Conservation (phyloP, 768 basidiomycete genomes). For the Tephrocybe sp. region DNA sequence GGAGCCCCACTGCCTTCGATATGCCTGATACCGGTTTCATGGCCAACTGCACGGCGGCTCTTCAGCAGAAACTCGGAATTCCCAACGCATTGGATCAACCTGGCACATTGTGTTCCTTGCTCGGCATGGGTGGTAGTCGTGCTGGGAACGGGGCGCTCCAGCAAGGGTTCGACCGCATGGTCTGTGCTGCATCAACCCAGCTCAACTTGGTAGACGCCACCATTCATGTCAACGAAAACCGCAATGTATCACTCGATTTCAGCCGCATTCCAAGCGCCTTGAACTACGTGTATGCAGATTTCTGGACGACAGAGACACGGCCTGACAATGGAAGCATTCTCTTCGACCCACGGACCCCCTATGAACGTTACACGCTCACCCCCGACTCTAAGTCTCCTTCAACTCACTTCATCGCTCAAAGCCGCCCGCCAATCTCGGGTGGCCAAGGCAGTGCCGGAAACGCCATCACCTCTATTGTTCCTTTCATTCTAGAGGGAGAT, state of each 20-base stretch:
- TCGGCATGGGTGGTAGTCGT: conserved; percentile 15
- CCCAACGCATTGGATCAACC: background rate
- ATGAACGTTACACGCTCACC: conserved; percentile 14
- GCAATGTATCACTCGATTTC: conserved; percentile 8
- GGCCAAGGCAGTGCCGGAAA: conserved; percentile 12
- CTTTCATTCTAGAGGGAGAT: background rate
- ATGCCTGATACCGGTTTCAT: conserved; percentile 5
- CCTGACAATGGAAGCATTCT: background rate
- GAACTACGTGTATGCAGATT: conserved; percentile 13
- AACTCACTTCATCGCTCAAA: conserved; percentile 8
- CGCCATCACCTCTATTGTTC: background rate
- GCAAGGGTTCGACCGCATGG: conserved; percentile 11
- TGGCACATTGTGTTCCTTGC: conserved; percentile 12
- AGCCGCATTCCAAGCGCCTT: conserved; percentile 17
- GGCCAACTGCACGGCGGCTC: conserved; percentile 12
- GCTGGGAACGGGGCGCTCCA: background rate
- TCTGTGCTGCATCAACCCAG: conserved; percentile 19
- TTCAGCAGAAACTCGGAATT: conserved; percentile 10
- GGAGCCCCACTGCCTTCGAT: no score
- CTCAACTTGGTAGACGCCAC: conserved; percentile 20
- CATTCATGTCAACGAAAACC: conserved; percentile 1
- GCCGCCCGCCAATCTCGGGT: background rate
- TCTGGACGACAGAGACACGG: background rate
- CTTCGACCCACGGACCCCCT: background rate
- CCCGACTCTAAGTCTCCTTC: conserved; percentile 4